phyloP scores from a whole-genome alignment of 371 early-diverging fungal species.

The Rhizopus stolonifer region DNA sequence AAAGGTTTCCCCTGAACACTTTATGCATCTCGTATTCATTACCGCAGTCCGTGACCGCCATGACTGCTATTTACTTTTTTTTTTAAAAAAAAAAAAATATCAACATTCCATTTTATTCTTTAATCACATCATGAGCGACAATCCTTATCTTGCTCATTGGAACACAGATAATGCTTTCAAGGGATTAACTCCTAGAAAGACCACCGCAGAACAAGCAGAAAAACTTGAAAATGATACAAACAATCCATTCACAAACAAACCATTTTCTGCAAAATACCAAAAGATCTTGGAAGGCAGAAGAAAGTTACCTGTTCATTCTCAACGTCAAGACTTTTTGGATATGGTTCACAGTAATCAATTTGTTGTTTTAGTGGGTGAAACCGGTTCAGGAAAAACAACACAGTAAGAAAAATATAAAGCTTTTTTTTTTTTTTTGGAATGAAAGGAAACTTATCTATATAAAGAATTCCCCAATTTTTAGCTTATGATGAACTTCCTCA shows the following conservation, averaged over 20 bases:
- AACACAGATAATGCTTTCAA: constrained; percentile 40
- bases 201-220: constrained; percentile 73
- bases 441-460: neutral
- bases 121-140: constrained; percentile 39
- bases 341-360: constrained; percentile 61
- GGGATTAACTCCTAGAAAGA: constrained; percentile 60
- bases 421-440: neutral
- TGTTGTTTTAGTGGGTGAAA: constrained; percentile 73
- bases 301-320: constrained; percentile 61
- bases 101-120: no score
- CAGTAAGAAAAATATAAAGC: constrained; percentile 53
- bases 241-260: constrained; percentile 83
- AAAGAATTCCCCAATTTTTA: constrained; percentile 93
- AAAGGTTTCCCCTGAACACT: no score
- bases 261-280: constrained; percentile 78
- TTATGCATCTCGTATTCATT: no score
- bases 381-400: constrained; percentile 82
- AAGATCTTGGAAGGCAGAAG: constrained; percentile 60
- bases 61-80: no score
- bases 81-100: no score
- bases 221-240: constrained; percentile 69
- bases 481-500: constrained; percentile 90
- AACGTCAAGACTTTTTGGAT: constrained; percentile 59
- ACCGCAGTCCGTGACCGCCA: no score
- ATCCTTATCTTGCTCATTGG: constrained; percentile 66